Evolutionary conservation across 805 yeast genomes (phyloP).

Genomic region (Ogataea zsoltii): DNA sequence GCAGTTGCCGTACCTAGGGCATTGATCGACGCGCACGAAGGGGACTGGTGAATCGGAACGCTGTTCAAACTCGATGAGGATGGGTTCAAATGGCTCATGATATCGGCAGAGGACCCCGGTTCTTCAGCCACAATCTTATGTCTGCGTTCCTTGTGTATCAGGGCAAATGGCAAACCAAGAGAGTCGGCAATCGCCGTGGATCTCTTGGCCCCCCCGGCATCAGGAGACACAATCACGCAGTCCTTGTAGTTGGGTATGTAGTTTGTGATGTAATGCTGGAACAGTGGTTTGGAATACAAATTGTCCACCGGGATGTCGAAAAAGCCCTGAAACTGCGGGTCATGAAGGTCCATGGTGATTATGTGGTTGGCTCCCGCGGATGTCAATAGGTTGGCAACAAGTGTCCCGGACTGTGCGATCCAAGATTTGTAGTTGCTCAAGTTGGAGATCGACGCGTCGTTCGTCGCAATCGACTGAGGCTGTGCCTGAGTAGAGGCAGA

Average conservation of each 20-base stretch:
- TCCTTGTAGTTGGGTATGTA: constrained; percentile 77
- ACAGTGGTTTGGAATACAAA: constrained; percentile 81
- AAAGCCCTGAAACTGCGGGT: constrained; percentile 97
- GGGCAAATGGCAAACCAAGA: constrained; percentile 83
- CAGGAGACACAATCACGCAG: constrained; percentile 94
- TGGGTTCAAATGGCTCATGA: constrained; percentile 17
- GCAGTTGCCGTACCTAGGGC: constrained; percentile 7
- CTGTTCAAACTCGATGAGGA: constrained; percentile 20
- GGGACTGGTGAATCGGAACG: constrained; percentile 16
- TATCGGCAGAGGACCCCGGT: constrained; percentile 12
- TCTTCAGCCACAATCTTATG: constrained; percentile 39
- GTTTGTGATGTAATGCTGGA: constrained; percentile 80
- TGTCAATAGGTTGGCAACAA: constrained; percentile 82
- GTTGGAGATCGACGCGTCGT: constrained; percentile 34
- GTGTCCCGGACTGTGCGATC: constrained; percentile 94
- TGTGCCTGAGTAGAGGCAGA: constrained; percentile 8
- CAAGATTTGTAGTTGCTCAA: constrained; percentile 80
- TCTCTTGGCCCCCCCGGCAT: constrained; percentile 98
- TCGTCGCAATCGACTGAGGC: constrained; percentile 20
- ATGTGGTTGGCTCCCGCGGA: constrained; percentile 96
- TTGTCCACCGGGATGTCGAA: constrained; percentile 97
- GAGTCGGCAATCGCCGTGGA: constrained; percentile 94
- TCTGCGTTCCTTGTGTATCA: constrained; percentile 92
- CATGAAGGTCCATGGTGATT: constrained; percentile 97
- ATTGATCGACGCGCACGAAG: constrained; percentile 19